Percentiles rank a stretch among this genome's conserved stretches.
These are phyloP conservation scores for Orbilia javanica DNA, from an alignment of 2,329 filamentous ascomycete genomes.

Conservation along the genomic window DNA sequence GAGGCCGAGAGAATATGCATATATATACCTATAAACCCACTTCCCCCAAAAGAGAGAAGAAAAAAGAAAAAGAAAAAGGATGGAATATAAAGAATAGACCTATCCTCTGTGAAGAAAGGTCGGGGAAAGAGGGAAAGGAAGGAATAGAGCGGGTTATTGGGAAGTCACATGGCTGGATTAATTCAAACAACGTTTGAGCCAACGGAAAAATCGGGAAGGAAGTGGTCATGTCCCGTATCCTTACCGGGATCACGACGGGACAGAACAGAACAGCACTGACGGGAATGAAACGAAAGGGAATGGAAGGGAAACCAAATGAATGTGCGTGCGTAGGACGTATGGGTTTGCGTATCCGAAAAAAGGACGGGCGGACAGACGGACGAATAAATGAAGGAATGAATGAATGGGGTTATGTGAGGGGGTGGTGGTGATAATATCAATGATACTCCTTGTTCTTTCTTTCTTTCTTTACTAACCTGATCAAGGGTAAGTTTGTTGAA, in stretches of 20 bases:
- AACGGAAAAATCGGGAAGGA: constrained; percentile 57
- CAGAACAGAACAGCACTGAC: background rate
- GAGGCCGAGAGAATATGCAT: too few relatives aligned
- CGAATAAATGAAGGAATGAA: background rate
- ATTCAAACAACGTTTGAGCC: constrained; percentile 37
- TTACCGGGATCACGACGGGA: constrained; percentile 21
- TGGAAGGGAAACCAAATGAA: constrained; percentile 1
- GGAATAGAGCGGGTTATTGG: background rate
- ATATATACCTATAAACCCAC: too few relatives aligned
- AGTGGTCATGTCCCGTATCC: constrained; percentile 17
- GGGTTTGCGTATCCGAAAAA: background rate
- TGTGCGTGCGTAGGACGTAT: constrained; percentile 1
- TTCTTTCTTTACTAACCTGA: constrained; percentile 26
- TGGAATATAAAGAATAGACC: too few relatives aligned
- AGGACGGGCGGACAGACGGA: too few relatives aligned
- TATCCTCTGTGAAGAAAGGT: too few relatives aligned
- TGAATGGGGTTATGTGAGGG: background rate
- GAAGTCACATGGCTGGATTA: constrained; percentile 33
- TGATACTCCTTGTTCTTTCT: too few relatives aligned
- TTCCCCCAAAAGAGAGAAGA: too few relatives aligned
- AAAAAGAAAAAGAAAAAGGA: constrained; percentile 3
- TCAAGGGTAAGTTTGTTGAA: background rate
- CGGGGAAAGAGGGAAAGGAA: background rate
- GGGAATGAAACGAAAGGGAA: constrained; percentile 24
- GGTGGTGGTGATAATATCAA: too few relatives aligned